Base-by-base conservation (phyloP, 331 rosid species). In the Ulmus americana region DNA sequence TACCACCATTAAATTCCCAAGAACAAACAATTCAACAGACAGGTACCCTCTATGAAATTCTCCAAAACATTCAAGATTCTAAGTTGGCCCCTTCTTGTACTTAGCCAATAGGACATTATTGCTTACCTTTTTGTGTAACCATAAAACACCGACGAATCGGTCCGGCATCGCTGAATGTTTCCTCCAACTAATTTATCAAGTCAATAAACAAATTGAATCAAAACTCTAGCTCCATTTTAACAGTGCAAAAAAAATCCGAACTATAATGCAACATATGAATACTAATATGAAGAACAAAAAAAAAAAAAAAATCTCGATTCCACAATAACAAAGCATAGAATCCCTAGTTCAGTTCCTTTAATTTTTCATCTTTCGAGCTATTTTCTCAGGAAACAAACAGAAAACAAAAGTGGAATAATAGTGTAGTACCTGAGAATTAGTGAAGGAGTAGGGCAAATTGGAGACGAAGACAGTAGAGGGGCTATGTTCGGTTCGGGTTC, bases 71-170 rank as follows among this genome's bases (percentile, higher is more conserved):
- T 28, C 35, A 28, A 28, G 35, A 28, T 28, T 28, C 35, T 28
- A 28, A 28, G 35, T 28, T 28, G 35, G 35, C 4, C 35, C 35
- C 2, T 28, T 28, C 2, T 3, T 2, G 35, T 28, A 28, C 35
- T 28, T 28, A 28, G 35, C 35, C 35, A 28, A 28, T 3, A 28
- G 35, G 35, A 28, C 35, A 28, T 28, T 0, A 28, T 28, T 28
- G 46, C 73, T 60, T 66, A 94, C 97, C 97, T 68, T 87, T 86
- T 54, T 82, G 75, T 1, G 81, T 77, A 68, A 87, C 98, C 95
- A 94, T 76, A 83, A 89, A 94, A 68, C 95, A 83, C 41, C 97
- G 88, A 76, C 97, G 75, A 50, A 89, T 75, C 35, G 97, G 98
- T 61, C 98, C 98, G 22, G 87, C 88, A 55, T 87, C 95, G 55